A percentile compares a stretch with the other conserved stretches of the same genome.
Conservation (phyloP, 225 moss, liverwort and hornwort species). For the Climacium dendroides region DNA sequence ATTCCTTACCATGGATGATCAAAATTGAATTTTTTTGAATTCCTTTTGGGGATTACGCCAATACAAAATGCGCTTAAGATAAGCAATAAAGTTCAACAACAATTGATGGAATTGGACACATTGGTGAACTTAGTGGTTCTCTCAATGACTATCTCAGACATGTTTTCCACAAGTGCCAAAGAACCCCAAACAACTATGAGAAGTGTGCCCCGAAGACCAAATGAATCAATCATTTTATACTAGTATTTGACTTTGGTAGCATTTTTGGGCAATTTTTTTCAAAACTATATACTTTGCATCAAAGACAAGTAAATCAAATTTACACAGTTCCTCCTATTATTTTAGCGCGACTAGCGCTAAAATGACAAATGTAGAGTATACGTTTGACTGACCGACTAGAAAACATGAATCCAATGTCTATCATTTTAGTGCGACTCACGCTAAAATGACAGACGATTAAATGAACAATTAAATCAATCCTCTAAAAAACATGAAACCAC, state of each 20-base stretch:
- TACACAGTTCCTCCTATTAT: too few species aligned
- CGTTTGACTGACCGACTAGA: too few species aligned
- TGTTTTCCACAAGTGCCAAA: not conserved
- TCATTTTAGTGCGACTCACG: too few species aligned
- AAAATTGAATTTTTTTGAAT: not conserved
- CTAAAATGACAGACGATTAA: too few species aligned
- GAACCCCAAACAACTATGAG: fast-evolving
- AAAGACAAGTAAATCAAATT: too few species aligned
- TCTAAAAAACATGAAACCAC: too few species aligned
- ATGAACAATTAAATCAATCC: too few species aligned
- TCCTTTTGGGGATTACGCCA: not conserved
- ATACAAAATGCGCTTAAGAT: fast-evolving
- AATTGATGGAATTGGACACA: not conserved
- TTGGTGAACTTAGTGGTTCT: not conserved
- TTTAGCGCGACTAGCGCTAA: too few species aligned
- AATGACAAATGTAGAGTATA: too few species aligned
- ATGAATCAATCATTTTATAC: not conserved
- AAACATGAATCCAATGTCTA: too few species aligned
- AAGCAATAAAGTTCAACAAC: not conserved
- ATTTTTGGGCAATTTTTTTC: not conserved
- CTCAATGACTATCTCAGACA: fast-evolving
- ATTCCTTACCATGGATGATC: not conserved
- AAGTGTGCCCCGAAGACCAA: too few species aligned
- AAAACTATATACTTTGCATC: too few species aligned
- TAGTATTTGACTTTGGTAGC: fast-evolving